Evolutionary conservation across 257 asterid genomes (phyloP).

Genomic region (Solanum pennellii): DNA sequence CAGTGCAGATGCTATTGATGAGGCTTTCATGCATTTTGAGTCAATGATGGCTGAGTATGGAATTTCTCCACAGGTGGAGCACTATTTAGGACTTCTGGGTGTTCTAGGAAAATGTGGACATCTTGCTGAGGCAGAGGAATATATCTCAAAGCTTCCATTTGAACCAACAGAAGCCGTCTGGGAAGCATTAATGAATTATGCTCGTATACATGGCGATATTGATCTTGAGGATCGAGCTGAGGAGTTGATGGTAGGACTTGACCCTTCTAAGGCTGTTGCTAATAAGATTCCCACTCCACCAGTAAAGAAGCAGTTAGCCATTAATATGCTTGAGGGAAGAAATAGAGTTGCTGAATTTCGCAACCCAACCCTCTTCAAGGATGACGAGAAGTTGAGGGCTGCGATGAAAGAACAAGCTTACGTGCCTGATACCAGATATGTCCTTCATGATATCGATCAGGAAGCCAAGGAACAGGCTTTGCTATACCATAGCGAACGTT

Average conservation of each 20-base stretch:
- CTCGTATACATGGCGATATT: slow-evolving; percentile 89
- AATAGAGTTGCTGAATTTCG: slow-evolving; percentile 69
- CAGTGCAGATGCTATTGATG: slow-evolving; percentile 89
- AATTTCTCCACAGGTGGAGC: slow-evolving; percentile 56
- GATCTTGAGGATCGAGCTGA: slow-evolving; percentile 89
- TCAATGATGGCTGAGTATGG: slow-evolving; percentile 68
- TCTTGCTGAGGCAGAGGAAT: slow-evolving; percentile 74
- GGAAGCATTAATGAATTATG: slow-evolving; percentile 85
- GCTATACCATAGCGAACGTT: slow-evolving; percentile 90
- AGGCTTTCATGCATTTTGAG: slow-evolving; percentile 73
- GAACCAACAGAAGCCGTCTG: slow-evolving; percentile 65
- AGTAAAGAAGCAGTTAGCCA: slow-evolving; percentile 47
- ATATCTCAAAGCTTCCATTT: slow-evolving; percentile 65
- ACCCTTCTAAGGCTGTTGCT: slow-evolving; percentile 50
- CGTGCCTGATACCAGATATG: slow-evolving; percentile 90
- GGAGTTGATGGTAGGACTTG: slow-evolving; percentile 58
- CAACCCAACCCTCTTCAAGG: slow-evolving; percentile 66
- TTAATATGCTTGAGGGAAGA: slow-evolving; percentile 84
- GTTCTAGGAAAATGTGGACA: slow-evolving; percentile 75
- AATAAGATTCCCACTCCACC: slow-evolving; percentile 79
- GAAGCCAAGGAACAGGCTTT: slow-evolving; percentile 97
- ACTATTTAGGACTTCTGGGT: slow-evolving; percentile 75
- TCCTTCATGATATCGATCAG: slow-evolving; percentile 94
- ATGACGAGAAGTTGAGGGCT: slow-evolving; percentile 77
- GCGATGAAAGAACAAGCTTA: slow-evolving; percentile 85